phyloP scores from a whole-genome alignment of 2,329 filamentous ascomycete species.

The Xylaria sp. region DNA sequence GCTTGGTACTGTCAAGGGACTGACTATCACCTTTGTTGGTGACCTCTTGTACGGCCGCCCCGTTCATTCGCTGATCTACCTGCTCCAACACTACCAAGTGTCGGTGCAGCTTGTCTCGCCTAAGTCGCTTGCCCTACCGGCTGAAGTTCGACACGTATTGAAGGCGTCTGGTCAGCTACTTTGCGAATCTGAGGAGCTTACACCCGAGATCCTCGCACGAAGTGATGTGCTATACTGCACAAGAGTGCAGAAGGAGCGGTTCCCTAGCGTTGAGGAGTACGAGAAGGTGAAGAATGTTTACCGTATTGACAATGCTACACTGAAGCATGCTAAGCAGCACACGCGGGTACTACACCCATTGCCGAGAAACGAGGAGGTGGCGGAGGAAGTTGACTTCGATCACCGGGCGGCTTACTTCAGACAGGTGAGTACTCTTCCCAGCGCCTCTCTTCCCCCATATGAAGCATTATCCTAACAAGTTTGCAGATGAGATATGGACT shows the following conservation, averaged over 20 bases:
- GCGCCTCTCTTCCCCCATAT: background rate
- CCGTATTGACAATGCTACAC: slow-evolving; percentile 80
- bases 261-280: slow-evolving; percentile 73
- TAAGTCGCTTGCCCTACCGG: slow-evolving; percentile 68
- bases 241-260: slow-evolving; percentile 92
- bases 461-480: slow-evolving; percentile 37
- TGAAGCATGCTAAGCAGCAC: slow-evolving; percentile 85
- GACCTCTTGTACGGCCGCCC: slow-evolving; percentile 90
- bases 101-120: slow-evolving; percentile 88
- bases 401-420: slow-evolving; percentile 95
- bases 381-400: slow-evolving; percentile 96
- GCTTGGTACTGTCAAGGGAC: slow-evolving; percentile 86
- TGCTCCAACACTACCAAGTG: slow-evolving; percentile 93
- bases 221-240: slow-evolving; percentile 97
- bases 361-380: slow-evolving; percentile 87
- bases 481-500: slow-evolving; percentile 90
- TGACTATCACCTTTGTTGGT: slow-evolving; percentile 93
- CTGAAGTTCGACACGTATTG: slow-evolving; percentile 67
- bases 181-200: slow-evolving; percentile 70
- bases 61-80: slow-evolving; percentile 89
- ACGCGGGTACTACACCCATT: slow-evolving; percentile 96
- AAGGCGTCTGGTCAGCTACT: slow-evolving; percentile 69
- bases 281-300: slow-evolving; percentile 85
- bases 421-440: slow-evolving; percentile 69
- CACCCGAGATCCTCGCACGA: slow-evolving; percentile 75